Evolutionary conservation across 1,284 basidiomycete genomes (phyloP), one percentile per base, ranked within the genome.

Genomic region (Cutaneotrichosporon spelunceum): DNA sequence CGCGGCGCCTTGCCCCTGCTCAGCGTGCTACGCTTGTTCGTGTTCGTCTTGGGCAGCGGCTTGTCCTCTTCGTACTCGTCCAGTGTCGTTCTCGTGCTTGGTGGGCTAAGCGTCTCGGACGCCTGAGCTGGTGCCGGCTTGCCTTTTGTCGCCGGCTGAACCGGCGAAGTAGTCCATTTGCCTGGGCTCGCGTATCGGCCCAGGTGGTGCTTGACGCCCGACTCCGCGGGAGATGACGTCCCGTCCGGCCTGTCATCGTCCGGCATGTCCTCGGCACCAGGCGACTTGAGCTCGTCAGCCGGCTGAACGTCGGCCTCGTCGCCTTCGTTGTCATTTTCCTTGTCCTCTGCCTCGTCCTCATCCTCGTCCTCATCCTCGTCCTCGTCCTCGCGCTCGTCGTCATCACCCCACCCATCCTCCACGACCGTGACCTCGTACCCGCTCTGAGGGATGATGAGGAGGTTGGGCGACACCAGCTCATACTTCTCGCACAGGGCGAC

Each of bases 401-500:
- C 42, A 54, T 66, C 56, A 60, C 60, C 13, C 56, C 59, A 52
- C 9, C 72, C 61, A 61, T 63, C 42, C 53, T 64, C 54, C 60
- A 59, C 14, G 52, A 59, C 42, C 21, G 56, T 36, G 23, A 56
- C 49, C 55, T 60, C 57, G 59, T 57, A 48, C 29, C 60, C 67
- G 27, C 63, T 68, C 55, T 63, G 54, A 1, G 90, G 90, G 48
- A 93, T 91, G 70, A 92, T 87, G 42, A 94, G 83, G 73, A 93
- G 88, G 61, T 91, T 89, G 52, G 57, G 29, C 0, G 84, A 78
- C 2, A 95, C 89, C 45, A 99, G 83, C 63, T 89, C 86, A 80
- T 90, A 96, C 70, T 85, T 86, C 62, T 85, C 83, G 11, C 88
- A 89, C 60, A 98, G 85, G 3, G 87, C 87, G 57, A 90, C 84